These are phyloP conservation scores for Venturia carpophila DNA, from an alignment of 2,329 filamentous ascomycete species.

Conservation along the genomic window DNA sequence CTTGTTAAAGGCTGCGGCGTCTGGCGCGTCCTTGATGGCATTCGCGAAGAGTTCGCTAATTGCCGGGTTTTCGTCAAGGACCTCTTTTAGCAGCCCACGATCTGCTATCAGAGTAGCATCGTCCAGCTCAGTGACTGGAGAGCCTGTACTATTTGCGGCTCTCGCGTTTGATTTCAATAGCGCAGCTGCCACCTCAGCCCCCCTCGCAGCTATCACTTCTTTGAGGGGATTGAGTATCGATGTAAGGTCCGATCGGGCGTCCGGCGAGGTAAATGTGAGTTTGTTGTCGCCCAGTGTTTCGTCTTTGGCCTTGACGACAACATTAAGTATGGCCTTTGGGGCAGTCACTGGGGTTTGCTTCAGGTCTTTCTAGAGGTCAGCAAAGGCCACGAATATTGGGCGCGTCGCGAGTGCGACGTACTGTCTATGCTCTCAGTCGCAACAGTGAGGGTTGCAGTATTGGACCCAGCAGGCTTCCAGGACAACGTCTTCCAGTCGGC, in stretches of 20 bases:
- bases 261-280: conserved; percentile 78
- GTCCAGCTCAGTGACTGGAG: conserved; percentile 29
- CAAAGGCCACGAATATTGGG: neutral
- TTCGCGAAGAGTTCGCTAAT: conserved; percentile 83
- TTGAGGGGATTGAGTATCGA: conserved; percentile 76
- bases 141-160: conserved; percentile 30
- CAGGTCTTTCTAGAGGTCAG: neutral
- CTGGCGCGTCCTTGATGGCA: conserved; percentile 67
- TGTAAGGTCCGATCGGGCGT: conserved; percentile 75
- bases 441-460: neutral
- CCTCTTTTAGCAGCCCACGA: conserved; percentile 74
- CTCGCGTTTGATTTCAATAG: conserved; percentile 43
- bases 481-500: neutral
- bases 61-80: conserved; percentile 70
- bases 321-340: neutral
- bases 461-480: neutral
- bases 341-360: conserved; percentile 1
- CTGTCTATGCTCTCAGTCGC: conserved; percentile 8
- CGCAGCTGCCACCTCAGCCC: neutral
- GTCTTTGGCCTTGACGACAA: neutral
- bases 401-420: neutral
- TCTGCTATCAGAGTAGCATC: conserved; percentile 71
- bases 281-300: conserved; percentile 41
- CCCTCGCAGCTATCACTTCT: conserved; percentile 57
- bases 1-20: conserved; percentile 71